phyloP scores from a whole-genome alignment of 495 filamentous ascomycete species.

The Lasiosphaeria ovina region DNA sequence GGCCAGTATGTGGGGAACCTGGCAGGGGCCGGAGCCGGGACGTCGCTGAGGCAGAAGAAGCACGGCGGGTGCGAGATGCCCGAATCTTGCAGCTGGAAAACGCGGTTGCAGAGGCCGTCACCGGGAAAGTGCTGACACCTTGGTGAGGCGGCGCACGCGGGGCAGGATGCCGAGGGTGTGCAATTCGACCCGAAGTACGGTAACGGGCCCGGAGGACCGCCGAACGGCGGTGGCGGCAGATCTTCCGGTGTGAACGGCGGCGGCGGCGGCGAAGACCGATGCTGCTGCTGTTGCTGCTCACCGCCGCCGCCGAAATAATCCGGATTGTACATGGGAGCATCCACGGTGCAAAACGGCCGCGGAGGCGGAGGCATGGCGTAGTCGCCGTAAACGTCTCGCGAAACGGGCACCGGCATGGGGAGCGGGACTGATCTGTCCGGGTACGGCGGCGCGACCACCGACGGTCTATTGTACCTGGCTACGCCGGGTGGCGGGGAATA shows the following conservation, averaged over 20 bases:
- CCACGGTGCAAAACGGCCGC: too few relatives aligned
- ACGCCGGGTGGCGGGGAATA: constrained; percentile 7
- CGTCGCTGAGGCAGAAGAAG: background rate
- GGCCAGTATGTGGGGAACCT: too few relatives aligned
- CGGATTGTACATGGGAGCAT: too few relatives aligned
- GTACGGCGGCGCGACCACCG: background rate
- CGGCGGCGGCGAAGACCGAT: too few relatives aligned
- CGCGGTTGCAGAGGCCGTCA: constrained; percentile 1
- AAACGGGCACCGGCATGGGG: too few relatives aligned
- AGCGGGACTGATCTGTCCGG: background rate
- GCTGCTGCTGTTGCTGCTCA: too few relatives aligned
- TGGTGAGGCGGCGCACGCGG: constrained; percentile 11
- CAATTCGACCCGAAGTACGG: background rate
- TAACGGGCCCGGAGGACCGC: background rate
- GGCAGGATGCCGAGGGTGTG: background rate
- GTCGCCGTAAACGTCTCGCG: too few relatives aligned
- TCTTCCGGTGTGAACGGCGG: background rate
- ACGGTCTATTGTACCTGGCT: background rate
- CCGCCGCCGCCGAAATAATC: too few relatives aligned
- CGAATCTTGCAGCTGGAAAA: constrained; percentile 1
- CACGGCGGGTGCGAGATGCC: constrained; percentile 10
- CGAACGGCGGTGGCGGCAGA: background rate
- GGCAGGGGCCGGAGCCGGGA: too few relatives aligned
- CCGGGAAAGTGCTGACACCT: constrained; percentile 8
- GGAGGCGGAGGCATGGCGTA: too few relatives aligned